Percentiles rank a stretch among this genome's conserved stretches.
These are phyloP conservation scores for Tarenaya hassleriana DNA, from an alignment of 345 rosid genomes.

Conservation along the genomic window DNA sequence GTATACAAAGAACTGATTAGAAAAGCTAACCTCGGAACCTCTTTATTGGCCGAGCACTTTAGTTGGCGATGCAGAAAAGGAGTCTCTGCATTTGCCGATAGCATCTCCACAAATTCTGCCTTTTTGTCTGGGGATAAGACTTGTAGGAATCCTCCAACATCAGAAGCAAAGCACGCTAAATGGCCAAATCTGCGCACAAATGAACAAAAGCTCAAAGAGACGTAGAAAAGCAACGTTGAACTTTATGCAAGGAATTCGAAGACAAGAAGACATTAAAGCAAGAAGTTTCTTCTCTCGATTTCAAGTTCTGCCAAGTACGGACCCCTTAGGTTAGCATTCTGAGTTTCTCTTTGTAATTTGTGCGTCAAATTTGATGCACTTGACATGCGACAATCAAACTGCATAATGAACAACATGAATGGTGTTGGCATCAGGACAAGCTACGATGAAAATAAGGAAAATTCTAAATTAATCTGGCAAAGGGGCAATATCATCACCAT, in stretches of 20 bases:
- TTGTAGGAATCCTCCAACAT: constrained; percentile 61
- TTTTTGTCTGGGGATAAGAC: constrained; percentile 55
- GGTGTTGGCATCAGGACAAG: constrained; percentile 4
- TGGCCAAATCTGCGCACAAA: constrained; percentile 78
- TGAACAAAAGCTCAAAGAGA: constrained; percentile 18
- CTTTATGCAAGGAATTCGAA: constrained; percentile 4
- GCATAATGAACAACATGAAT: constrained; percentile 28
- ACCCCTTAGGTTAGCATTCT: constrained; percentile 49
- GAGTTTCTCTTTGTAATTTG: constrained; percentile 50
- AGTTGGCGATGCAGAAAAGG: constrained; percentile 35
- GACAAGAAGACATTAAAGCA: not conserved
- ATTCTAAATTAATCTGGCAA: constrained; percentile 17
- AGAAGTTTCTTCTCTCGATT: constrained; percentile 55
- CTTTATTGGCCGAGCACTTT: constrained; percentile 71
- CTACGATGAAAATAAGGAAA: not conserved
- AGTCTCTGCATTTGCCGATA: constrained; percentile 36
- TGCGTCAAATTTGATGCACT: constrained; percentile 57
- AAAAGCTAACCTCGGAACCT: constrained; percentile 51
- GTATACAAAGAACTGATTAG: constrained; percentile 9
- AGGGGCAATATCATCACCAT: constrained; percentile 43
- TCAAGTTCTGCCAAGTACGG: constrained; percentile 76
- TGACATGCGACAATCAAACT: constrained; percentile 76
- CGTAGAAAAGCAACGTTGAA: constrained; percentile 1
- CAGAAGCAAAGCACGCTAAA: constrained; percentile 81
- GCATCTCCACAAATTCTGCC: constrained; percentile 48